Percentiles rank a stretch among this genome's conserved stretches.
These are phyloP conservation scores for Kwoniella europaea DNA, from an alignment of 768 basidiomycete genomes.

Conservation along the genomic window DNA sequence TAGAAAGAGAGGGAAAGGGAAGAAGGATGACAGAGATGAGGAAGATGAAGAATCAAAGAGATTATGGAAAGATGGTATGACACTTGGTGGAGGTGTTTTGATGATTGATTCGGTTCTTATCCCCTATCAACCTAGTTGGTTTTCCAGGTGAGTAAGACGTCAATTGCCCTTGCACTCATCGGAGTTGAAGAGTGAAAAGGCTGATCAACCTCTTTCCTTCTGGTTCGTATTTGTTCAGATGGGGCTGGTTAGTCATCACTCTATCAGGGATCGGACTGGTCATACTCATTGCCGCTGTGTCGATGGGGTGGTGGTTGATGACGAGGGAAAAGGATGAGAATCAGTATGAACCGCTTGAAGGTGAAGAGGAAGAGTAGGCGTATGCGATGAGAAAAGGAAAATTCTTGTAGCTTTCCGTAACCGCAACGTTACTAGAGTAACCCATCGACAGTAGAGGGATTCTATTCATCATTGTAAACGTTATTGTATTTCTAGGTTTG, in stretches of 20 bases:
- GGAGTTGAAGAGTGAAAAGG: too few species aligned
- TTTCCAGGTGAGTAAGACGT: conserved; percentile 67
- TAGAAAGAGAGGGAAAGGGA: conserved; percentile 67
- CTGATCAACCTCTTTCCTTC: too few species aligned
- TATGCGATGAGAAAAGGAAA: neutral
- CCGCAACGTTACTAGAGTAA: too few species aligned
- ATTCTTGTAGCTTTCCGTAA: neutral
- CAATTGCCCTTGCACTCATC: neutral
- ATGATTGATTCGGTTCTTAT: conserved; percentile 80
- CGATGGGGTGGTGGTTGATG: conserved; percentile 67
- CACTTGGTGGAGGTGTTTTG: conserved; percentile 84
- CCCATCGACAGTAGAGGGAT: too few species aligned
- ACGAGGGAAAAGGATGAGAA: conserved; percentile 69
- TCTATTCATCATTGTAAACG: neutral
- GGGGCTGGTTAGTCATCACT: conserved; percentile 64
- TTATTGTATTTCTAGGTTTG: neutral
- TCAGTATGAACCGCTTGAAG: conserved; percentile 89
- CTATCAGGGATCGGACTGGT: conserved; percentile 68
- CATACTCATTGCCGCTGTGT: conserved; percentile 74
- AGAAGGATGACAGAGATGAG: conserved; percentile 54
- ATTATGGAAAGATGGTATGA: conserved; percentile 75
- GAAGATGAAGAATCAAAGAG: conserved; percentile 63
- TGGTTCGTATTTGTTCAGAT: conserved; percentile 22
- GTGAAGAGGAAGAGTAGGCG: conserved; percentile 59
- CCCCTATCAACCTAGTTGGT: conserved; percentile 88